These are phyloP conservation scores for Cercospora zeina DNA, from an alignment of 2,329 filamentous ascomycete species.

Conservation along the genomic window DNA sequence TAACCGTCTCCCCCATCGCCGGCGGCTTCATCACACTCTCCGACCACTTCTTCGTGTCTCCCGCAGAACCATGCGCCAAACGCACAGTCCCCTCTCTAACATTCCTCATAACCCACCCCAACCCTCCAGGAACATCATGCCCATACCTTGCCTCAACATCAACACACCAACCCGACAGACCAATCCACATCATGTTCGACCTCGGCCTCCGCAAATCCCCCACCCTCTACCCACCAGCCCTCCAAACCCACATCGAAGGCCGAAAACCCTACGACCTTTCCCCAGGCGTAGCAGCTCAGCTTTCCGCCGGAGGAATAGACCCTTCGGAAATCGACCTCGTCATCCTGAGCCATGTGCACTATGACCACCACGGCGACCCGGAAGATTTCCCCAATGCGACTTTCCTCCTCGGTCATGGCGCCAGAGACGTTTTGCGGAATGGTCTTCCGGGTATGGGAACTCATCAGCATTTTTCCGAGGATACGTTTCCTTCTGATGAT, in stretches of 20 bases:
- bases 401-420: conserved; percentile 56
- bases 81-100: conserved; percentile 56
- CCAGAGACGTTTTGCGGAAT: conserved; percentile 45
- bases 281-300: conserved; percentile 50
- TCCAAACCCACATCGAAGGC: conserved; percentile 50
- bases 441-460: conserved; percentile 36
- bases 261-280: conserved; percentile 49
- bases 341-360: conserved; percentile 57
- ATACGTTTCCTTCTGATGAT: conserved; percentile 46
- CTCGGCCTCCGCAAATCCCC: conserved; percentile 54
- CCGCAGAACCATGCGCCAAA: conserved; percentile 46
- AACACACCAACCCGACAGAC: conserved; percentile 28
- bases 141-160: conserved; percentile 9
- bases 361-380: conserved; percentile 60
- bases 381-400: conserved; percentile 52
- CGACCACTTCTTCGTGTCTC: conserved; percentile 36
- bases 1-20: conserved; percentile 38
- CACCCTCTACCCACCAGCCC: conserved; percentile 46
- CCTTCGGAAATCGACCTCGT: conserved; percentile 45
- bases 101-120: conserved; percentile 55
- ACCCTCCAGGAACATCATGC: conserved; percentile 23
- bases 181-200: conserved; percentile 53
- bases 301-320: conserved; percentile 40
- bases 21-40: conserved; percentile 38
- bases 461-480: conserved; percentile 48